Percentiles rank a stretch among this genome's conserved stretches.
Conservation (phyloP, 2,329 filamentous ascomycete genomes). For the Cladosporium phlei region DNA sequence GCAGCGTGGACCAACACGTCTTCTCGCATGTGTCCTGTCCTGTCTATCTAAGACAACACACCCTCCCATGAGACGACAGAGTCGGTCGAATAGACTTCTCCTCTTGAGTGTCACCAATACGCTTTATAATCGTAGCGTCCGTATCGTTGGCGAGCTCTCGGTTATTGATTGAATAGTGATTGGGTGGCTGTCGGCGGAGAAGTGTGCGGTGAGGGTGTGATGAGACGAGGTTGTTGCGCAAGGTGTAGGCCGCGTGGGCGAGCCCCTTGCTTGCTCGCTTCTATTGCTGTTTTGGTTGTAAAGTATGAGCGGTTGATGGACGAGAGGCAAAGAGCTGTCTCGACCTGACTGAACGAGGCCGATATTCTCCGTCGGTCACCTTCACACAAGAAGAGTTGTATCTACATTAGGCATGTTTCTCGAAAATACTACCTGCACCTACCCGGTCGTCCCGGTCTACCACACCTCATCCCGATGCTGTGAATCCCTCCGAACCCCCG, state of each 20-base stretch:
- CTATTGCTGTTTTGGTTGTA: too few species aligned
- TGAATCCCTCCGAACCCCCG: slow-evolving; percentile 4
- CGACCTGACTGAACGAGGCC: too few species aligned
- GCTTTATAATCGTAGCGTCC: neutral
- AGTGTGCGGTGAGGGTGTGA: slow-evolving; percentile 3
- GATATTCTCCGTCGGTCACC: too few species aligned
- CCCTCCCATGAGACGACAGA: neutral
- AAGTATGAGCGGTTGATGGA: too few species aligned
- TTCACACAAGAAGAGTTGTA: neutral
- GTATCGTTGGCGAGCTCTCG: slow-evolving; percentile 3
- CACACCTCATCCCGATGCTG: neutral
- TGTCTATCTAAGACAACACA: slow-evolving; percentile 6
- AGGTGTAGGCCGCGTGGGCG: slow-evolving; percentile 4
- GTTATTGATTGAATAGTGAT: neutral
- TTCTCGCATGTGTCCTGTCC: neutral
- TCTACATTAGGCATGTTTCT: too few species aligned
- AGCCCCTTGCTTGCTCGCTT: slow-evolving; percentile 11
- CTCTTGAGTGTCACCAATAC: slow-evolving; percentile 1
- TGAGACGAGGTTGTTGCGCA: slow-evolving; percentile 10
- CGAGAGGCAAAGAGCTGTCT: too few species aligned
- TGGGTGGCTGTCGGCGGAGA: neutral
- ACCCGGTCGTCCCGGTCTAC: slow-evolving; percentile 1
- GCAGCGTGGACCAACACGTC: neutral
- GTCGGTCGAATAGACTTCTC: neutral
- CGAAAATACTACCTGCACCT: neutral